phyloP scores from a whole-genome alignment of 176 grass and related monocot genomes.

The Pharus latifolius region DNA sequence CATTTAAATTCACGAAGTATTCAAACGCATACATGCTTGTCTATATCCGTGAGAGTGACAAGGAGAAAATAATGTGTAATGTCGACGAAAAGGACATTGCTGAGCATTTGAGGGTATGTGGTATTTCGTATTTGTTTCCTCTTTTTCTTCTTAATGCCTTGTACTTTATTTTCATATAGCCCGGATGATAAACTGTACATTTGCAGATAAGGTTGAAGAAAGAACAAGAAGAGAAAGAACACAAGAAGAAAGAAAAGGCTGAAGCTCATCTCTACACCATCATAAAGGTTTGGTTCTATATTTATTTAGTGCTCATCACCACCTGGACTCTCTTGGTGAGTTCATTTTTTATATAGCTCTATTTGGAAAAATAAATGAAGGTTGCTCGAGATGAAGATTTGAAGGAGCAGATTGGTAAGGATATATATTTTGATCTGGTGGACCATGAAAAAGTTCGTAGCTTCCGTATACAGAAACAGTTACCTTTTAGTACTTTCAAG shows the following conservation, averaged over 20 bases:
- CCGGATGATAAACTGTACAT: conserved; percentile 22
- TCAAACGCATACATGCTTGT: conserved; percentile 99
- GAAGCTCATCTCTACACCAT: conserved; percentile 95
- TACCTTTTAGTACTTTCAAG: conserved; percentile 70
- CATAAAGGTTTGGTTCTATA: conserved; percentile 51
- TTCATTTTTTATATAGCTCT: neutral
- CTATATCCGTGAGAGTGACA: conserved; percentile 92
- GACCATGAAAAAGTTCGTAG: conserved; percentile 88
- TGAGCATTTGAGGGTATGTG: conserved; percentile 66
- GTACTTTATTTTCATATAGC: neutral
- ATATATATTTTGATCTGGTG: conserved; percentile 87
- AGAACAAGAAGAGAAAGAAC: conserved; percentile 93
- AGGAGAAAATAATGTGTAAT: conserved; percentile 94
- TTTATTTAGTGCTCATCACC: conserved; percentile 1
- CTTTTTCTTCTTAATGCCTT: conserved; percentile 1
- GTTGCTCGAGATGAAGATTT: conserved; percentile 77
- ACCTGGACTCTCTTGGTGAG: neutral
- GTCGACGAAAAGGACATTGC: conserved; percentile 95
- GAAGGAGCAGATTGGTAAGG: conserved; percentile 63
- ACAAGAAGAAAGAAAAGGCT: conserved; percentile 93
- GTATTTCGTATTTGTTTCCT: neutral
- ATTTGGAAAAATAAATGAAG: conserved; percentile 21
- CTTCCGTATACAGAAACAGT: conserved; percentile 89
- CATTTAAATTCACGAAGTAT: conserved; percentile 92
- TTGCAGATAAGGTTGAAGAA: conserved; percentile 77